Conservation (phyloP, 192 early-diverging fungal genomes). For the Coemansia sp. region DNA sequence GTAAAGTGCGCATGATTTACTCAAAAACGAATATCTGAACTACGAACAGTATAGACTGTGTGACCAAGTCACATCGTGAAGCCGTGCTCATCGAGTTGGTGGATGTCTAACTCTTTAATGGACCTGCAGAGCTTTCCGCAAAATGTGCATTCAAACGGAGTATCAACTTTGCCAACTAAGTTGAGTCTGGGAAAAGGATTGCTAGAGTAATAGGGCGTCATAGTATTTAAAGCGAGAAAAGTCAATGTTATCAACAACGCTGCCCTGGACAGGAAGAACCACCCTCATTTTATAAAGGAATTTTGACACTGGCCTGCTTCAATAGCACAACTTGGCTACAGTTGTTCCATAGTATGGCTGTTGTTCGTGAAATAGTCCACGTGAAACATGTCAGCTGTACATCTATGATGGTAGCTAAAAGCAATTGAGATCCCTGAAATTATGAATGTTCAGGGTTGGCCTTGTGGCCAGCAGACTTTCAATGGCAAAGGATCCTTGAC, state of each 20-base stretch:
- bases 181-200: background rate
- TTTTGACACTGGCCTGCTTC: background rate
- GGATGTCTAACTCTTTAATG: too few species aligned
- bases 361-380: background rate
- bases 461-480: background rate
- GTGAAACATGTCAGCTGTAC: too few species aligned
- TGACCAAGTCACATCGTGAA: too few species aligned
- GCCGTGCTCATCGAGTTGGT: too few species aligned
- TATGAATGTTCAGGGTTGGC: too few species aligned
- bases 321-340: background rate
- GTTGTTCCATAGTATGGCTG: background rate
- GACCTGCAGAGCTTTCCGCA: background rate
- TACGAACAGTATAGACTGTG: too few species aligned
- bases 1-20: too few species aligned
- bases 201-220: background rate
- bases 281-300: background rate
- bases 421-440: too few species aligned
- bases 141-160: too few species aligned
- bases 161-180: background rate
- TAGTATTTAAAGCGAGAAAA: background rate
- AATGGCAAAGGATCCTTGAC: background rate
- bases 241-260: too few species aligned
- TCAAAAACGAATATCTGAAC: too few species aligned
- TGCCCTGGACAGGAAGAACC: background rate
- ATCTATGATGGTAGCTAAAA: too few species aligned